phyloP scores from a whole-genome alignment of 164 flowering plant species.

The Dillenia turbinata region DNA sequence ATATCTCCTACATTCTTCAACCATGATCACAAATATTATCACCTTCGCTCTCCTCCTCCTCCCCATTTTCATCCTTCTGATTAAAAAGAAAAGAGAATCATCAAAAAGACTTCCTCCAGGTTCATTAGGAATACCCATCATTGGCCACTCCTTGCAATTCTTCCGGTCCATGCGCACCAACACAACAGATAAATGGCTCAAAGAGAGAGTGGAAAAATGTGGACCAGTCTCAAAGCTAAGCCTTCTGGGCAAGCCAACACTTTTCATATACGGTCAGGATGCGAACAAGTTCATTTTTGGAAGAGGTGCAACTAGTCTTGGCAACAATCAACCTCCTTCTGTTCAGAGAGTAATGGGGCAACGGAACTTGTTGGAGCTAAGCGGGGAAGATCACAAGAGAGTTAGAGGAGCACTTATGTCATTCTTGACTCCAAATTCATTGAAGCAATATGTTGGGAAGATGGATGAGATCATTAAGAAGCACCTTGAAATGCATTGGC shows the following conservation, averaged over 20 bases:
- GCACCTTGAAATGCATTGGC: conserved; percentile 35
- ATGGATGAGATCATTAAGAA: conserved; percentile 28
- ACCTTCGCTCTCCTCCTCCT: too few species aligned
- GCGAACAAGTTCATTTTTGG: conserved; percentile 38
- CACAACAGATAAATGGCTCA: conserved; percentile 32
- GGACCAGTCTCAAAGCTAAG: conserved; percentile 35
- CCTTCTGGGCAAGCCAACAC: conserved; percentile 35
- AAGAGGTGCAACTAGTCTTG: conserved; percentile 9
- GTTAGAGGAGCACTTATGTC: conserved; percentile 23
- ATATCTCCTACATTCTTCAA: too few species aligned
- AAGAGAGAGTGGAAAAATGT: conserved; percentile 17
- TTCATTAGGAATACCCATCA: conserved; percentile 33
- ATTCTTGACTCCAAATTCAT: conserved; percentile 34
- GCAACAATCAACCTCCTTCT: conserved; percentile 21
- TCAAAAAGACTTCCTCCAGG: conserved; percentile 34
- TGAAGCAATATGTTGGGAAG: conserved; percentile 33
- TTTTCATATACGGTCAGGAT: conserved; percentile 32
- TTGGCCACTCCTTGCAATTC: conserved; percentile 35
- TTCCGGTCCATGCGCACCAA: conserved; percentile 25
- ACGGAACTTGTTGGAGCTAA: conserved; percentile 23
- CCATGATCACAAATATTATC: too few species aligned
- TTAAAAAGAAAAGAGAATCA: too few species aligned
- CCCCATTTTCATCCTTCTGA: too few species aligned
- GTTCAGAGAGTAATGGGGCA: conserved; percentile 23
- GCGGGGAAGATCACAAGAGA: conserved; percentile 39